Evolutionary conservation across 1,284 basidiomycete genomes (phyloP), one percentile per base, ranked within the genome.

Genomic region (Termitomyces sp.): DNA sequence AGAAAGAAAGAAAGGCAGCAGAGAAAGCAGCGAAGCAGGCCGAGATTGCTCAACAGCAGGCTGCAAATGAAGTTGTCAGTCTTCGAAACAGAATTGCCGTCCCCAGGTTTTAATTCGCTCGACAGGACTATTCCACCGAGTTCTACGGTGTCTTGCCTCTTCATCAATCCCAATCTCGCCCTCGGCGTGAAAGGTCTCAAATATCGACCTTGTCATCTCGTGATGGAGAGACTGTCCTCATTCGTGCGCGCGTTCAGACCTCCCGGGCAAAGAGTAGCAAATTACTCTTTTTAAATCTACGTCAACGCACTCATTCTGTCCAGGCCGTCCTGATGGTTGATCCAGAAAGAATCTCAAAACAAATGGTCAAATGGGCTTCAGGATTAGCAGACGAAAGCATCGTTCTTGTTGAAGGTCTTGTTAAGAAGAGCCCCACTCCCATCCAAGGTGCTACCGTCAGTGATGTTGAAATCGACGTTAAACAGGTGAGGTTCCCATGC

Each of bases 361-460:
- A 97, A 71, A 99, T 99, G 97, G 83, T 94, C 53, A 98, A 96
- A 73, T 99, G 91, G 88, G 84, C 89, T 15, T 85, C 86, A 19
- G 69, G 82, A 39, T 76, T 99, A 49, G 77, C 87, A 36, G 80
- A 85, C 61, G 97, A 99, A 75, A 92, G 90, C 55, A 94, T 99
- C 63, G 90, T 99, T 8, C 83, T 94, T 33, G 89, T 98, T 8
- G 88, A 97, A 73, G 88, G 88, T 41, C 71, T 81, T 54, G 89
- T 96, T 41, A 86, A 88, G 68, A 88, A 88, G 66, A 85, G 92
- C n/a, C 82, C 86, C 5, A 90, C 92, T 68, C 84, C 83, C 28
- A 90, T 98, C 74, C 96, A 96, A 74, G 94, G 92, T 62, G 92
- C 92, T 49, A 91, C 88, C 1, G 82, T 97, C 33, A 83, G 86